These are phyloP conservation scores for Paramecium pentaurelia DNA, from an alignment of 73 alveolate genomes.

Conservation along the genomic window DNA sequence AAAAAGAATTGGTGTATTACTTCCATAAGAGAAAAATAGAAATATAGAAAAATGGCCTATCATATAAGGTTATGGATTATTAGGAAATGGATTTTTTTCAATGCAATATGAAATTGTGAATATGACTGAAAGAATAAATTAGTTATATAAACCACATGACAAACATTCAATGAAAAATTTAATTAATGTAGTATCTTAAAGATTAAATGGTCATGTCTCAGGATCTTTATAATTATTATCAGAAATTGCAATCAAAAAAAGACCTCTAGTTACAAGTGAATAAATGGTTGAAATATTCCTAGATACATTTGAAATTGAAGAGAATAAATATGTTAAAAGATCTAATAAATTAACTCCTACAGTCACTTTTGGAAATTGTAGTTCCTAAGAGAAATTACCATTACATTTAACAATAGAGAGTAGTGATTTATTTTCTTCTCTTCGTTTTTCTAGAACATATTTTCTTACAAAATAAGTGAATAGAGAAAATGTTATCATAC, in stretches of 20 bases:
- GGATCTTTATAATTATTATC: neutral
- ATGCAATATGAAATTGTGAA: slow-evolving; percentile 1
- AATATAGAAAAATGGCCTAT: slow-evolving; percentile 28
- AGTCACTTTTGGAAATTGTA: neutral
- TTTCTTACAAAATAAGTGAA: slow-evolving; percentile 33
- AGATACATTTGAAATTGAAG: slow-evolving; percentile 58
- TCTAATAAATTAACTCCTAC: neutral
- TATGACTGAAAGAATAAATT: neutral
- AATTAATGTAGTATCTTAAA: neutral
- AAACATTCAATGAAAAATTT: slow-evolving; percentile 16
- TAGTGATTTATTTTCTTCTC: slow-evolving; percentile 40
- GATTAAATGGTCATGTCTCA: slow-evolving; percentile 18
- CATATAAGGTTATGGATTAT: slow-evolving; percentile 11
- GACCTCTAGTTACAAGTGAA: slow-evolving; percentile 20
- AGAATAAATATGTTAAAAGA: slow-evolving; percentile 39
- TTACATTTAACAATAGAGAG: slow-evolving; percentile 49
- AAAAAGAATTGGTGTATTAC: neutral
- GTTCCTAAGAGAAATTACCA: neutral
- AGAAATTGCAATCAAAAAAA: slow-evolving; percentile 26
- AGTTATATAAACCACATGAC: slow-evolving; percentile 20
- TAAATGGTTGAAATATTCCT: slow-evolving; percentile 39
- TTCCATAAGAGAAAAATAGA: neutral
- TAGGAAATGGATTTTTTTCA: slow-evolving; percentile 40
- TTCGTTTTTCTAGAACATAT: slow-evolving; percentile 55
- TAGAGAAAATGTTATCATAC: neutral